Evolutionary conservation across 106 monocot genomes (phyloP).

Genomic region (Acorus gramineus): DNA sequence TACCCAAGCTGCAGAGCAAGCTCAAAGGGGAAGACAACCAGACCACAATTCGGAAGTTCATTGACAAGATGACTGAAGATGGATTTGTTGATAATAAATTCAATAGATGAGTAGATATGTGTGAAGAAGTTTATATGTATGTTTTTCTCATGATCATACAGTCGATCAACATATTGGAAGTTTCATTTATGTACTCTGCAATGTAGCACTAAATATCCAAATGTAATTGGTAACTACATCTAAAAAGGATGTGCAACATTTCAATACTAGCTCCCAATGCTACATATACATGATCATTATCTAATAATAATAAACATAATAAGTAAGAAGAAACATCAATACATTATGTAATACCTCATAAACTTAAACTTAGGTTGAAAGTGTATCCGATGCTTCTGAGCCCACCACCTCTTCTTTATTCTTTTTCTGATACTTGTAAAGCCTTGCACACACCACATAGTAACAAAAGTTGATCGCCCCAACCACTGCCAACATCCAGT

Average conservation of each 20-base stretch:
- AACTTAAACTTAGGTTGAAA: no score
- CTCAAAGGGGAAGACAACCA: conserved; percentile 23
- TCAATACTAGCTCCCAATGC: no score
- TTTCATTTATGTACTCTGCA: not conserved
- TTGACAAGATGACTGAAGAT: conserved; percentile 16
- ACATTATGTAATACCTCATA: no score
- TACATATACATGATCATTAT: no score
- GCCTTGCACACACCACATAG: conserved; percentile 32
- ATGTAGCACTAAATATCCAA: not conserved
- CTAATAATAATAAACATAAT: no score
- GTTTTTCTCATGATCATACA: not conserved
- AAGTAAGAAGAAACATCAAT: no score
- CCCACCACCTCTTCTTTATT: not conserved
- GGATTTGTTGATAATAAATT: conserved; percentile 13
- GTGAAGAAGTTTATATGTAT: not conserved
- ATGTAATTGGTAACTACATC: not conserved
- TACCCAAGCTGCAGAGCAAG: conserved; percentile 37
- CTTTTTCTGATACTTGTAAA: conserved; percentile 23
- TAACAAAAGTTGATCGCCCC: conserved; percentile 39
- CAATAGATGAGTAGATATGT: conserved; percentile 22
- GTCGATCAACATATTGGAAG: not conserved
- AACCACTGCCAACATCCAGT: conserved; percentile 33
- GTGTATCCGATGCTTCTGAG: no score
- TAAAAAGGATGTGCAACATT: no score
- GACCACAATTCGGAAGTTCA: conserved; percentile 16